Percentiles rank a stretch among this genome's conserved stretches.
These are phyloP conservation scores for Tolypocladium album DNA, from an alignment of 2,329 filamentous ascomycete genomes.

Conservation along the genomic window DNA sequence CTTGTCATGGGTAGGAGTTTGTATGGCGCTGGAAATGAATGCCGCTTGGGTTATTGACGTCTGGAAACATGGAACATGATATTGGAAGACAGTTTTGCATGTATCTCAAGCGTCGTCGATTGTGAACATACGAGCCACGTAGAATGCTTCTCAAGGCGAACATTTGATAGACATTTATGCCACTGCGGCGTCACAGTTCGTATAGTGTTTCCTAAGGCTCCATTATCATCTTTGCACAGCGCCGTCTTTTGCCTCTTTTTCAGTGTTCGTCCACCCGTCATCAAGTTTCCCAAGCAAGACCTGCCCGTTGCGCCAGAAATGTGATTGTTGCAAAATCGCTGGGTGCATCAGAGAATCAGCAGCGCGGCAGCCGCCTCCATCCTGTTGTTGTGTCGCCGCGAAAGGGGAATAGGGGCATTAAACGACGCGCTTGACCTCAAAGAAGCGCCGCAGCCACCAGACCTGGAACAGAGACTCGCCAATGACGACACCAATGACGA, in stretches of 20 bases:
- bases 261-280: background rate
- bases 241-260: background rate
- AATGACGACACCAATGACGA: slow-evolving; percentile 80
- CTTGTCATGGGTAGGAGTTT: slow-evolving; percentile 1
- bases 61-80: background rate
- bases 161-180: background rate
- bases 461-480: slow-evolving; percentile 96
- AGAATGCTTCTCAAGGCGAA: background rate
- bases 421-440: slow-evolving; percentile 69
- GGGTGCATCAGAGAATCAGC: slow-evolving; percentile 1
- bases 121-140: background rate
- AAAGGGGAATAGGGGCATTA: slow-evolving; percentile 19
- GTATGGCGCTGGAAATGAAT: slow-evolving; percentile 1
- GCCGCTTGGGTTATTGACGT: background rate
- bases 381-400: background rate
- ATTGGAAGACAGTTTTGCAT: background rate
- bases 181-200: background rate
- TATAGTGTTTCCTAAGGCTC: background rate
- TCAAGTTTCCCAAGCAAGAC: slow-evolving; percentile 2
- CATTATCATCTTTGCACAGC: slow-evolving; percentile 3
- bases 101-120: background rate
- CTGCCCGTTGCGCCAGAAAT: slow-evolving; percentile 3
- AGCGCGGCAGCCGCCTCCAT: background rate
- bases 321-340: background rate
- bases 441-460: slow-evolving; percentile 98